Conservation (phyloP, 768 basidiomycete genomes). For the Tricholoma flavovirens region DNA sequence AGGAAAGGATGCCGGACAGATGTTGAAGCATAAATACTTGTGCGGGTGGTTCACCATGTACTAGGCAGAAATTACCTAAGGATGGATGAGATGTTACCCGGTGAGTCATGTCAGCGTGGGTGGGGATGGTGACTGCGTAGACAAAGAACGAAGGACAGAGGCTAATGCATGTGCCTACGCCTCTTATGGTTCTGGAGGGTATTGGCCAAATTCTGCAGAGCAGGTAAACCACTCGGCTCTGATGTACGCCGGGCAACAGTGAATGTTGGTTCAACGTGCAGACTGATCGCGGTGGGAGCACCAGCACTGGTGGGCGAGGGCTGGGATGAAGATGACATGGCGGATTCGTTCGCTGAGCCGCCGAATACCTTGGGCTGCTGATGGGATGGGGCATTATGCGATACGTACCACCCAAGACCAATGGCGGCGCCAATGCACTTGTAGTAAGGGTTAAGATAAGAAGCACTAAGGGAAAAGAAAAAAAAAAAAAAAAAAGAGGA, state of each 20-base stretch:
- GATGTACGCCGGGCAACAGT: neutral
- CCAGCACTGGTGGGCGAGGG: constrained; percentile 4
- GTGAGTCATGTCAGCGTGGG: neutral
- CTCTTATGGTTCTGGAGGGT: neutral
- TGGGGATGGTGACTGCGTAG: neutral
- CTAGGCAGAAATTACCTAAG: neutral
- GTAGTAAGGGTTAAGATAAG: neutral
- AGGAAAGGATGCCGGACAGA: neutral
- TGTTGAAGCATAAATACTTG: neutral
- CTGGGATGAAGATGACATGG: constrained; percentile 6
- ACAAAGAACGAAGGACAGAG: neutral
- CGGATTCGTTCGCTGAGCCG: constrained; percentile 47
- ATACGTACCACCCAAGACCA: constrained; percentile 53
- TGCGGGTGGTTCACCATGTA: neutral
- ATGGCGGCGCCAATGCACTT: constrained; percentile 52
- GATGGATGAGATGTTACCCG: neutral
- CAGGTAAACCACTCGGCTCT: neutral
- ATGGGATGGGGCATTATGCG: constrained; percentile 45
- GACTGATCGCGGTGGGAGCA: neutral
- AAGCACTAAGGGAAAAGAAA: neutral
- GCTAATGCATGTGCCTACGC: neutral
- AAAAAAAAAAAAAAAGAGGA: no score
- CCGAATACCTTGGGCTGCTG: constrained; percentile 58
- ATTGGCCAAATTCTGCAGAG: neutral
- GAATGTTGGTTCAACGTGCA: neutral